Evolutionary conservation across 192 early-diverging fungal species (phyloP).

Genomic region (Jimgerdemannia flammicorona): DNA sequence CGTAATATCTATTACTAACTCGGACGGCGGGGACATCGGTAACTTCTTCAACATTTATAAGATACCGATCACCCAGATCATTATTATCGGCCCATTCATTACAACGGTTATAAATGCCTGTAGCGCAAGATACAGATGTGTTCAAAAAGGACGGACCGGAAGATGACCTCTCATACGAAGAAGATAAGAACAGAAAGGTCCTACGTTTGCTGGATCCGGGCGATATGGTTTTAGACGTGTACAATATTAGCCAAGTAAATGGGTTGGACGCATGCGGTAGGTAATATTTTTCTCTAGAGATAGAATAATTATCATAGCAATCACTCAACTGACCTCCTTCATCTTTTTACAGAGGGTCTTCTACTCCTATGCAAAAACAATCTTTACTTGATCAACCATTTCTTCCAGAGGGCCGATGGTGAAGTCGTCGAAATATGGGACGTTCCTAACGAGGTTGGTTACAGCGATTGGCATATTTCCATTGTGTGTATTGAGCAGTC

Average conservation of each 20-base stretch:
- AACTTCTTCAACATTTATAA: not conserved
- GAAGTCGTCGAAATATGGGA: constrained; percentile 72
- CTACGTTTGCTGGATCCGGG: constrained; percentile 62
- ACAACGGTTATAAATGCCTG: not conserved
- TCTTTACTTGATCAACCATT: constrained; percentile 72
- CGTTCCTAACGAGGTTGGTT: constrained; percentile 37
- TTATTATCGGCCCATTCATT: not conserved
- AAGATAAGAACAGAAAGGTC: constrained; percentile 70
- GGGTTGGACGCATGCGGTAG: constrained; percentile 68
- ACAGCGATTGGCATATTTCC: constrained; percentile 8
- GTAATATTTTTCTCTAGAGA: constrained; percentile 3
- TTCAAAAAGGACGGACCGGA: constrained; percentile 33
- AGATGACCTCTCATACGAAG: constrained; percentile 51
- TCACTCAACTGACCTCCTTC: not conserved
- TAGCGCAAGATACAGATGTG: constrained; percentile 16
- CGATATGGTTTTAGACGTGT: constrained; percentile 66
- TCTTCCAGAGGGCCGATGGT: constrained; percentile 55
- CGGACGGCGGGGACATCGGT: not conserved
- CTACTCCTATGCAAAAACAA: constrained; percentile 65
- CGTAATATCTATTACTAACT: not conserved
- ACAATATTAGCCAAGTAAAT: constrained; percentile 61
- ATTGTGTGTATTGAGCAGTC: not conserved
- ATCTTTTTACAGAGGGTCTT: constrained; percentile 49
- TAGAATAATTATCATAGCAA: constrained; percentile 10
- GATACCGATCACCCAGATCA: no score